A percentile compares a stretch with the other conserved stretches of the same genome.
phyloP scores from a whole-genome alignment of 2,329 filamentous ascomycete species.

The Alternaria conjuncta region DNA sequence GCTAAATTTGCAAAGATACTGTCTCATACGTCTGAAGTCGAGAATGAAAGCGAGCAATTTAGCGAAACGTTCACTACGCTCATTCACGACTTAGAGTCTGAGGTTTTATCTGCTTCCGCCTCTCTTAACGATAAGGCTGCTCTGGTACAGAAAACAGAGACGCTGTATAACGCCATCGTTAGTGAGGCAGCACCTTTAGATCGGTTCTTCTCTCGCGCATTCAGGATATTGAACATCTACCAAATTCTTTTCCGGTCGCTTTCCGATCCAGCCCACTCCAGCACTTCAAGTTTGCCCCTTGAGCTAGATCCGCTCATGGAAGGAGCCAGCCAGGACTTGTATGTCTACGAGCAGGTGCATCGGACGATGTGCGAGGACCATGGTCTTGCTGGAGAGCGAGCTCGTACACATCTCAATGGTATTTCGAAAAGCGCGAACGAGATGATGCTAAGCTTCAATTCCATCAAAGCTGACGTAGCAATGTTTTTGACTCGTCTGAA shows the following conservation, averaged over 20 bases:
- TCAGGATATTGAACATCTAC: slow-evolving; percentile 13
- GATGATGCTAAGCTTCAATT: slow-evolving; percentile 11
- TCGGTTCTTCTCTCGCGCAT: slow-evolving; percentile 7
- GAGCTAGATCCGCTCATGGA: slow-evolving; percentile 8
- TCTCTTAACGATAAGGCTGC: slow-evolving; percentile 3
- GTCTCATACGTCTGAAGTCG: slow-evolving; percentile 4
- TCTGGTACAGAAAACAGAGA: slow-evolving; percentile 7
- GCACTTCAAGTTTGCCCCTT: slow-evolving; percentile 2
- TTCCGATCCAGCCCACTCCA: background rate
- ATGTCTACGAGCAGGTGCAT: slow-evolving; percentile 12
- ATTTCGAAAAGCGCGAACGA: slow-evolving; percentile 10
- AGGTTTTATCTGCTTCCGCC: slow-evolving; percentile 4
- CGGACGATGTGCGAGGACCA: background rate
- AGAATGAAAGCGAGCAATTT: slow-evolving; percentile 16
- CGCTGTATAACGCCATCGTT: slow-evolving; percentile 11
- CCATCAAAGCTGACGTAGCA: slow-evolving; percentile 10
- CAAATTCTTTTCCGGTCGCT: slow-evolving; percentile 12
- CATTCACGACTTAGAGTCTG: slow-evolving; percentile 13
- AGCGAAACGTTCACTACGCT: slow-evolving; percentile 9
- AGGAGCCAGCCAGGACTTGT: slow-evolving; percentile 9
- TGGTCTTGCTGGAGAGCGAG: slow-evolving; percentile 10
- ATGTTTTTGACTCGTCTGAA: slow-evolving; percentile 10
- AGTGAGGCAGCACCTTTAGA: slow-evolving; percentile 20
- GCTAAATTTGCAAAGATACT: background rate
- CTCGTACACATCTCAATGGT: slow-evolving; percentile 9